Evolutionary conservation across 768 basidiomycete genomes (phyloP).

Genomic region (Macrolepiota dolichaula): DNA sequence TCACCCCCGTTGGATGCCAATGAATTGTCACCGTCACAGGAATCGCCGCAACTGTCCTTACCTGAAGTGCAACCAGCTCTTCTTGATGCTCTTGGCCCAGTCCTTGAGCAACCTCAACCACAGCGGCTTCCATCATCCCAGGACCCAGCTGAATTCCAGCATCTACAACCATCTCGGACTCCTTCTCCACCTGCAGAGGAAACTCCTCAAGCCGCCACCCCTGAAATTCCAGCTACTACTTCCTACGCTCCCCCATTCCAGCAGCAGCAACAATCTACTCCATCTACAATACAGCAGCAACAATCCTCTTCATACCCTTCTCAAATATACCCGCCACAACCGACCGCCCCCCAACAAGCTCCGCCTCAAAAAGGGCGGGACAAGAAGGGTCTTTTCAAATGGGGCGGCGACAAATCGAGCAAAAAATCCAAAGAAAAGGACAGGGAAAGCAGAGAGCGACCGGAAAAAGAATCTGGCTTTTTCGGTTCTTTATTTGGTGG

Average conservation of each 20-base stretch:
- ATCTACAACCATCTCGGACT: slow-evolving; percentile 42
- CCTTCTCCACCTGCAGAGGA: slow-evolving; percentile 51
- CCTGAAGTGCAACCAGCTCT: slow-evolving; percentile 30
- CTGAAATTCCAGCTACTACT: slow-evolving; percentile 22
- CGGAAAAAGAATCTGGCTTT: slow-evolving; percentile 74
- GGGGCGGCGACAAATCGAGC: slow-evolving; percentile 61
- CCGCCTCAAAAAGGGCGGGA: slow-evolving; percentile 67
- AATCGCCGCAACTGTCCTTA: slow-evolving; percentile 20
- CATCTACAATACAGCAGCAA: slow-evolving; percentile 23
- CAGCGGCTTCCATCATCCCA: slow-evolving; percentile 47
- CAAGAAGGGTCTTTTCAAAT: slow-evolving; percentile 69
- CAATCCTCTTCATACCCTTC: slow-evolving; percentile 20
- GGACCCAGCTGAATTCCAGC: slow-evolving; percentile 29
- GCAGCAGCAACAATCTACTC: slow-evolving; percentile 14
- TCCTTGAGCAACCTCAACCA: slow-evolving; percentile 67
- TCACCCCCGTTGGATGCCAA: slow-evolving; percentile 18
- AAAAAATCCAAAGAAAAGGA: slow-evolving; percentile 51
- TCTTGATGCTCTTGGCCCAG: slow-evolving; percentile 32
- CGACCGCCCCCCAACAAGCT: slow-evolving; percentile 20
- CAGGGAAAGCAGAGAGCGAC: slow-evolving; percentile 39
- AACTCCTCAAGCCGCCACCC: slow-evolving; percentile 20
- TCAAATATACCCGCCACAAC: background rate
- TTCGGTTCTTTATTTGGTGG: slow-evolving; percentile 90
- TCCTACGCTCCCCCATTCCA: slow-evolving; percentile 18
- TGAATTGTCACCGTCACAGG: slow-evolving; percentile 12